Base-by-base conservation (phyloP, 495 filamentous ascomycete species). In the Trichodelitschia bisporula region DNA sequence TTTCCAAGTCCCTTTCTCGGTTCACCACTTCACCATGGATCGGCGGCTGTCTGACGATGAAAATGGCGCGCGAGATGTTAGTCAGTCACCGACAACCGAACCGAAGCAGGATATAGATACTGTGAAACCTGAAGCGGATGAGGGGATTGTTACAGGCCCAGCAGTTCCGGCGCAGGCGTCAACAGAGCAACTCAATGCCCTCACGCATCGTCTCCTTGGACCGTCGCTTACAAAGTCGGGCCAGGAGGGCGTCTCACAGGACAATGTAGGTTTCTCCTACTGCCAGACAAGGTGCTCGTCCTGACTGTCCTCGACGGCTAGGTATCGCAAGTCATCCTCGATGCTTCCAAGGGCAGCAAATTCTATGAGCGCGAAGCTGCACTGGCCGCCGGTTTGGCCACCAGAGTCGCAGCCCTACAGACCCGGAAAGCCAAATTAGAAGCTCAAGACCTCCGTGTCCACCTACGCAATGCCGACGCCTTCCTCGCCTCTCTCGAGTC, bases 321-420 rank as follows among this genome's bases (percentile, higher is more conserved):
- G 67, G 76, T 91, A n/a, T 84, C 82, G 0, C 80, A 95, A 47
- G 69, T 99, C 35, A 99, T 99, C 30, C 93, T 91, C 52, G 77
- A 89, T 50, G 83, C 86, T 9, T 91, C 80, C 9, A 92, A 82
- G 47, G 89, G 89, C 15, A 91, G 79, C 34, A 93, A 91, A 46
- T 99, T 75, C 56, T 99, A 93, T 59, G 79, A 76, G 41, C 77
- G 82, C 40, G 89, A 95, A 44, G 76, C 90, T 46, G 57, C 51
- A 31, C 66, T 68, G 36, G 89, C 95, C 56, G 70, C 70, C 39
- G 62, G 65, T 29, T 66, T 93, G 19, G 92, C 89, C 0, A 56
- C 68, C 29, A 92, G 89, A 50, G 91, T 95, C 39, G 71, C 75
- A 31, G 65, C 65, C 20, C 82, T 95, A 18, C 45, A 83, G 11